Conservation (phyloP, 352 stramenopile genomes). For the Blastocystis sp. region DNA sequence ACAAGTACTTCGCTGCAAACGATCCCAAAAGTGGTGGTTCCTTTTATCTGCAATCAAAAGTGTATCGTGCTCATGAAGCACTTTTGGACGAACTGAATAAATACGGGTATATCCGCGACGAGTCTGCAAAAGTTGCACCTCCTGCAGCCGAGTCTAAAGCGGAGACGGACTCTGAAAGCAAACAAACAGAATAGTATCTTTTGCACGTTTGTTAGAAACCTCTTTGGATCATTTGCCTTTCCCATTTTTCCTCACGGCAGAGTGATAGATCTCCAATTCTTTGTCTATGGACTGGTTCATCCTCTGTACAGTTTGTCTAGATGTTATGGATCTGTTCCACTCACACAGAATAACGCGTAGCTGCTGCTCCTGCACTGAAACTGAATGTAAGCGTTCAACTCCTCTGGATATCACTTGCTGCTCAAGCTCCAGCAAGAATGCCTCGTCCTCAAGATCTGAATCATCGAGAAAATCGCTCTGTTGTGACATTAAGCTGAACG, state of each 20-base stretch:
- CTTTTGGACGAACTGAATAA: conserved; percentile 70
- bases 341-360: not conserved
- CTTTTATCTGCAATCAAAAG: conserved; percentile 77
- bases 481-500: conserved; percentile 18
- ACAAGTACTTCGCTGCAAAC: conserved; percentile 74
- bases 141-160: not conserved
- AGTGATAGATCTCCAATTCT: not conserved
- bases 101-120: conserved; percentile 63
- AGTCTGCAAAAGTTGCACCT: not conserved
- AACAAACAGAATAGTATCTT: not conserved
- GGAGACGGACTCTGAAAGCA: not conserved
- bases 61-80: conserved; percentile 72
- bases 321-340: not conserved
- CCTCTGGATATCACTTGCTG: not conserved
- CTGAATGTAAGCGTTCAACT: not conserved
- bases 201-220: not conserved
- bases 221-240: not conserved
- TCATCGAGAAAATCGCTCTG: not conserved
- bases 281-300: not conserved
- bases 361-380: not conserved
- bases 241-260: not conserved
- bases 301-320: not conserved
- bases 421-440: not conserved
- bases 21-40: conserved; percentile 70
- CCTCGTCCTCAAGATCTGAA: not conserved